Conservation (phyloP, 306 rosid genomes). For the Vigna angularis region DNA sequence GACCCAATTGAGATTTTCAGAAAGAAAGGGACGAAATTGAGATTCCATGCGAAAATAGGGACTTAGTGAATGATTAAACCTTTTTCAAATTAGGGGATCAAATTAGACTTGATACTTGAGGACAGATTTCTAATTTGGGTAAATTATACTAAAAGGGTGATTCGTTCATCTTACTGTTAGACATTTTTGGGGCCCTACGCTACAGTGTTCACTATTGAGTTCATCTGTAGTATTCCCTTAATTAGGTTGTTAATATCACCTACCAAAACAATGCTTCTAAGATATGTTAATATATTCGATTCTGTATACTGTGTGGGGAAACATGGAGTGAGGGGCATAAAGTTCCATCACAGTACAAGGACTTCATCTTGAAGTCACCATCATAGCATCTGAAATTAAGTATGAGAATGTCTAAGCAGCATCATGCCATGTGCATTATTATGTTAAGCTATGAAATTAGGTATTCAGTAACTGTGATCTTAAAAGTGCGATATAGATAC, state of each 20-base stretch:
- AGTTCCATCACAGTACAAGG: slow-evolving; percentile 19
- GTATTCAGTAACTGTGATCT: slow-evolving; percentile 33
- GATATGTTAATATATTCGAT: slow-evolving; percentile 10
- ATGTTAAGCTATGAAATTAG: slow-evolving; percentile 30
- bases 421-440: slow-evolving; percentile 52
- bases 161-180: background rate
- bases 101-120: slow-evolving; percentile 33
- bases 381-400: slow-evolving; percentile 42
- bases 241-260: slow-evolving; percentile 4
- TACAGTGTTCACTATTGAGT: slow-evolving; percentile 6
- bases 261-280: background rate
- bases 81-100: slow-evolving; percentile 22
- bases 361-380: slow-evolving; percentile 47
- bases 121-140: slow-evolving; percentile 36
- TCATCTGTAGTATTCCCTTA: slow-evolving; percentile 1
- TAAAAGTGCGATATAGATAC: slow-evolving; percentile 32
- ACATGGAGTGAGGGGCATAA: slow-evolving; percentile 20
- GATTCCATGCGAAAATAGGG: too few relatives aligned
- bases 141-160: slow-evolving; percentile 7
- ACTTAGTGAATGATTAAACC: too few relatives aligned
- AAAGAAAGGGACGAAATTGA: too few relatives aligned
- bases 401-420: slow-evolving; percentile 29
- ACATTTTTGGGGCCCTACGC: slow-evolving; percentile 4
- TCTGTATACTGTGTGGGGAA: slow-evolving; percentile 27
- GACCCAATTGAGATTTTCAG: too few relatives aligned